Conservation (phyloP, 1,284 basidiomycete species). For the Microbotryomycetes sp. region DNA sequence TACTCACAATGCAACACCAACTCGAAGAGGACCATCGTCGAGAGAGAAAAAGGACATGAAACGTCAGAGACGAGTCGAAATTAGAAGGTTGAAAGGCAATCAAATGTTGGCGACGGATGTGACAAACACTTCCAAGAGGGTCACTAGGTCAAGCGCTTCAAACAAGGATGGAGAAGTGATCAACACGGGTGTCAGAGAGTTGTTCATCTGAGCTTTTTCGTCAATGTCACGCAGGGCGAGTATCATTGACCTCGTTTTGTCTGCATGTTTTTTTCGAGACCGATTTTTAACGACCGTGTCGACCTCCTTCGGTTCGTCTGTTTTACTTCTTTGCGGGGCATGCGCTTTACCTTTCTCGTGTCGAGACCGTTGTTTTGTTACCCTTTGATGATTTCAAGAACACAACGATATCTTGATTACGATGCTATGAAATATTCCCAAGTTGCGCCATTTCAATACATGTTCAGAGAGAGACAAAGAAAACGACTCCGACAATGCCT, state of each 20-base stretch:
- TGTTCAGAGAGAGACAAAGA: too few relatives aligned
- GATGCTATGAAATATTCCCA: too few relatives aligned
- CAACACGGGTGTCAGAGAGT: constrained; percentile 6
- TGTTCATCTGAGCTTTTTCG: constrained; percentile 14
- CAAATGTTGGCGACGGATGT: neutral
- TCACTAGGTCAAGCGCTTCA: neutral
- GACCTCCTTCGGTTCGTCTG: too few relatives aligned
- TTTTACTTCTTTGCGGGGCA: too few relatives aligned
- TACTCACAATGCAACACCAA: neutral
- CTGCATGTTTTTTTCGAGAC: neutral
- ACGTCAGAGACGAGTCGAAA: constrained; percentile 10
- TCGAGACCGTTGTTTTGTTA: neutral
- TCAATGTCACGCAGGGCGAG: neutral
- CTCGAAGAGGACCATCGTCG: constrained; percentile 8
- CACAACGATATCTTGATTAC: too few relatives aligned
- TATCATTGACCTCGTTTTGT: neutral
- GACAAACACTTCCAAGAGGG: neutral
- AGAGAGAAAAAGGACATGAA: constrained; percentile 15
- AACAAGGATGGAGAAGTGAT: neutral
- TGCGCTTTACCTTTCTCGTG: neutral
- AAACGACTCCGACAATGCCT: too few relatives aligned
- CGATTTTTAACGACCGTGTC: too few relatives aligned
- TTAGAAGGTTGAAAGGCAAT: neutral
- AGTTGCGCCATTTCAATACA: too few relatives aligned
- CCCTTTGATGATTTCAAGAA: too few relatives aligned